Conservation (phyloP, 2,329 filamentous ascomycete genomes). For the Decorospora gaudefroyi region DNA sequence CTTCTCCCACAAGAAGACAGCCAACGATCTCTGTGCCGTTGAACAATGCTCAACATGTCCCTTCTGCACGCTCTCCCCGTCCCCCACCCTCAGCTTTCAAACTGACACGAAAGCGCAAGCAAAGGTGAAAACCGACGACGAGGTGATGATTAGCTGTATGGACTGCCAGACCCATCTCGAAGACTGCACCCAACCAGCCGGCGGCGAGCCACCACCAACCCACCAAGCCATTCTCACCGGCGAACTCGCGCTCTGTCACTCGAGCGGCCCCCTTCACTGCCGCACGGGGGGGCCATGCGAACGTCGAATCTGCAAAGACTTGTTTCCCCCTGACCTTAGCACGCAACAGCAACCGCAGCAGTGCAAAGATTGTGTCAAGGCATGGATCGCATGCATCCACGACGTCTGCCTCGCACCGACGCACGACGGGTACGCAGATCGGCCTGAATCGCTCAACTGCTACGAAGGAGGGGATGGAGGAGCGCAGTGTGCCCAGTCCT, state of each 20-base stretch:
- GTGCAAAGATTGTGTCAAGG: slow-evolving; percentile 1
- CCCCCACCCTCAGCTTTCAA: too few relatives aligned
- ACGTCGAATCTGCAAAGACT: slow-evolving; percentile 5
- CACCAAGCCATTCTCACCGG: background rate
- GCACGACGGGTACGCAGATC: background rate
- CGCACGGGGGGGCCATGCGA: slow-evolving; percentile 1
- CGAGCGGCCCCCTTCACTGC: background rate
- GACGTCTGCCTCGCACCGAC: background rate
- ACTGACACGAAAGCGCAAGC: background rate
- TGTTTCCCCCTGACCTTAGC: background rate
- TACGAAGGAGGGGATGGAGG: background rate
- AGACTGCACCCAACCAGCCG: background rate
- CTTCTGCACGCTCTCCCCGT: too few relatives aligned
- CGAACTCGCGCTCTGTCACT: background rate
- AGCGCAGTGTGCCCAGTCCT: background rate
- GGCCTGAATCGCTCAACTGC: background rate
- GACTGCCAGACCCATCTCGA: background rate
- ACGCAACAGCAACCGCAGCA: background rate
- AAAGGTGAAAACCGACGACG: background rate
- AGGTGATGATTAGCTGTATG: background rate
- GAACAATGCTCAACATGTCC: background rate
- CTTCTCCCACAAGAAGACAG: background rate
- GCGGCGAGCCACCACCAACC: too few relatives aligned
- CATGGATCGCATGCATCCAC: slow-evolving; percentile 1
- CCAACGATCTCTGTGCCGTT: background rate